These are phyloP conservation scores for Chaetomium globosum DNA, from an alignment of 2,329 filamentous ascomycete genomes.

Conservation along the genomic window DNA sequence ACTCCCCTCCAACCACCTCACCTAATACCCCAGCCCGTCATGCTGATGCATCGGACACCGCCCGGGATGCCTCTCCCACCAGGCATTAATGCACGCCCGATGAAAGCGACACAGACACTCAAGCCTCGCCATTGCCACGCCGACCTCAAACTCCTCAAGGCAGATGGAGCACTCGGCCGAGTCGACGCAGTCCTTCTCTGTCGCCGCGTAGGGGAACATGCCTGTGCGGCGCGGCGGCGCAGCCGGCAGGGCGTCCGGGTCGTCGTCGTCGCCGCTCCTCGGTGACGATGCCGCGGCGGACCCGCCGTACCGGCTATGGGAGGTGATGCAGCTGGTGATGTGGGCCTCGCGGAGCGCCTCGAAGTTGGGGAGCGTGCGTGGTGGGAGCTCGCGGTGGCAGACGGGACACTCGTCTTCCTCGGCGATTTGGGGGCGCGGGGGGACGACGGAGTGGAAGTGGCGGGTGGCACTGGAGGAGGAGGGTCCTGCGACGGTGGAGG, in stretches of 20 bases:
- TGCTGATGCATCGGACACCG: conserved; percentile 69
- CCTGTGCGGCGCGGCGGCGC: conserved; percentile 54
- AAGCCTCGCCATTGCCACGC: conserved; percentile 64
- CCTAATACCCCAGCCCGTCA: conserved; percentile 58
- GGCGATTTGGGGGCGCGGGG: conserved; percentile 54
- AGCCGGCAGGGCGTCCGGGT: conserved; percentile 36
- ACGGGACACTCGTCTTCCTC: conserved; percentile 82
- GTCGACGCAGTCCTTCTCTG: conserved; percentile 70
- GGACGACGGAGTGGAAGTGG: conserved; percentile 44
- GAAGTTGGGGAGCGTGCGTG: conserved; percentile 55
- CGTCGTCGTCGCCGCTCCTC: conserved; percentile 24
- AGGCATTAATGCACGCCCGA: conserved; percentile 60
- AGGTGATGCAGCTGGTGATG: conserved; percentile 59
- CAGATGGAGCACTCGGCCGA: conserved; percentile 70
- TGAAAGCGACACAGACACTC: conserved; percentile 70
- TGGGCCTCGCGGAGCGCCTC: conserved; percentile 61
- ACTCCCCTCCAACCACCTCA: not conserved
- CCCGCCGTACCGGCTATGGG: conserved; percentile 55
- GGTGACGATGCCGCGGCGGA: conserved; percentile 11
- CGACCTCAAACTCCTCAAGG: conserved; percentile 66
- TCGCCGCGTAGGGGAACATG: conserved; percentile 66
- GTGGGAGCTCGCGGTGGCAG: conserved; percentile 71
- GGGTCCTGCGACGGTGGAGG: conserved; percentile 36
- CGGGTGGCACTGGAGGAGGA: conserved; percentile 30
- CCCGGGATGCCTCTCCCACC: conserved; percentile 65